Evolutionary conservation across 257 asterid genomes (phyloP).

Genomic region (Solanum sparsipilum): DNA sequence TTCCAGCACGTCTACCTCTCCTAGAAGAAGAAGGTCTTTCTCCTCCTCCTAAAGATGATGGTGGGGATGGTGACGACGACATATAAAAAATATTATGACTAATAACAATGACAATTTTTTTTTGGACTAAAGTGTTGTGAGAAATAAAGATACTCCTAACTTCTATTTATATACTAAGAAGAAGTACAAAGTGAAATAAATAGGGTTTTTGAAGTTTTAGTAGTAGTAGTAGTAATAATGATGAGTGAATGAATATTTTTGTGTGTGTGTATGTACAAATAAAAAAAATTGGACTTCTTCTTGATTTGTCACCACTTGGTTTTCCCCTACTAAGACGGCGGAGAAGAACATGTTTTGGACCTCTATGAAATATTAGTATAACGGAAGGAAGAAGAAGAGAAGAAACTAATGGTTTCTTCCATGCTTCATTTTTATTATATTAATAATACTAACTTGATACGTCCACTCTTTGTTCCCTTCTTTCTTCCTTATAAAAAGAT

Average conservation of each 20-base stretch:
- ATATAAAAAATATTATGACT: background rate
- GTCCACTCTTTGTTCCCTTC: background rate
- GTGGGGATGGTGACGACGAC: slow-evolving; percentile 42
- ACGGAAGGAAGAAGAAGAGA: background rate
- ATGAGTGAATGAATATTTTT: background rate
- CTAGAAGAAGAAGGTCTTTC: slow-evolving; percentile 36
- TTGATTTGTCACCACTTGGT: background rate
- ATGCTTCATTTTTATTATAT: background rate
- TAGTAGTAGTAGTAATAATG: background rate
- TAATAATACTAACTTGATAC: background rate
- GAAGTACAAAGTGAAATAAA: background rate
- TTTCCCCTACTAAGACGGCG: background rate
- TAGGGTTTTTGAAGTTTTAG: background rate
- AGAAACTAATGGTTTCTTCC: background rate
- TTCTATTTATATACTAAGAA: background rate
- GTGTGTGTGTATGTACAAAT: background rate
- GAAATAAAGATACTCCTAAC: background rate
- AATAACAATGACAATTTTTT: background rate
- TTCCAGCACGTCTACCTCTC: slow-evolving; percentile 31
- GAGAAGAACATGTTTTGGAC: background rate
- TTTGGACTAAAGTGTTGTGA: background rate
- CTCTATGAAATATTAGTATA: background rate
- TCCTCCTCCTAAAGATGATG: slow-evolving; percentile 16
- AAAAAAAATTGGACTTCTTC: background rate
- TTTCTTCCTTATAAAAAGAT: background rate